Evolutionary conservation across 371 early-diverging fungal genomes (phyloP), one percentile per base, ranked within the genome.

Genomic region (Paraphysoderma sedebokerense): DNA sequence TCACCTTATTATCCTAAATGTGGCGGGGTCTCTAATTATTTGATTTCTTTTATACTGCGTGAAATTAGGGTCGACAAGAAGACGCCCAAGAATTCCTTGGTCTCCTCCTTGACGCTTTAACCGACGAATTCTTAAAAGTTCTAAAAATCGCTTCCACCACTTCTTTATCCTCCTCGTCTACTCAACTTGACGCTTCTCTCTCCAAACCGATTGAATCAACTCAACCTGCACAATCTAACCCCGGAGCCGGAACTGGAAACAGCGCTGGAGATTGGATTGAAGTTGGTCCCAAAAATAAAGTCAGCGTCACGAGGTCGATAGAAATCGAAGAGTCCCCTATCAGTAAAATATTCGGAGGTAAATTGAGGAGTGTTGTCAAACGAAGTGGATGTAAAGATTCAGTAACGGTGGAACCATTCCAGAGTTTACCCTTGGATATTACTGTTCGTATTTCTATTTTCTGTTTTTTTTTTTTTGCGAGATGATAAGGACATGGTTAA

Each of bases 51-150:
- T 3, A 13, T 32, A 12, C 2, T 13, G 22, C 23, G 35, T 22
- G 24, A 47, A 15, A 28, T 17, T 38, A 68, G 71, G 95, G 95
- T 6, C 76, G 88, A 33, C 96, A 97, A 62, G 93, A 98, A 58
- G 98, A 98, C 58, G 92, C 96, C 1, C 85, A 93, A 47, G 96
- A 98, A 60, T 96, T 92, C 62, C 57, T 96, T 49, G 85, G 85
- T 40, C 89, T 80, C 53, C 57, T 98, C 11, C 60, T 98, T 45
- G 85, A 98, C 57, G 92, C 87, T 2, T 61, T 98, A 42, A 89
- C 93, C 59, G 92, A 92, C 52, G 98, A 98, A 55, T 74, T 95
- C 49, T 59, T 77, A 22, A 51, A 59, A 11, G 70, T 69, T 68
- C 29, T 24, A 6, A 19, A 27, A 22, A 7, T 19, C 26, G 20